A percentile compares a stretch with the other conserved stretches of the same genome.
Evolutionary conservation across 768 basidiomycete genomes (phyloP).

Genomic region (Tubosaeta sp.): DNA sequence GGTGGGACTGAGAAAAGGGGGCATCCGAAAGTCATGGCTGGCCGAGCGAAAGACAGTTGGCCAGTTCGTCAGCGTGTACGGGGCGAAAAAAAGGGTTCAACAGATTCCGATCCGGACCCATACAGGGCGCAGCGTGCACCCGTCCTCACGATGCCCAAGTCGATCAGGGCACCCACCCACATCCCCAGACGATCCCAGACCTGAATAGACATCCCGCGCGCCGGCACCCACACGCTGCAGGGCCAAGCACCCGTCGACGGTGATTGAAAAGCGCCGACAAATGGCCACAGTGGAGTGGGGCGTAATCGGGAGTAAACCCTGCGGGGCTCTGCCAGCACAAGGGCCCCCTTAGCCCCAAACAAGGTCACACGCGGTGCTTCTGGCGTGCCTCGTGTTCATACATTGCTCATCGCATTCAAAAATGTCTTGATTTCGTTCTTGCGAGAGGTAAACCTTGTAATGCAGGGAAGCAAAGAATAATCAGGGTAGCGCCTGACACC

Average conservation of each 20-base stretch:
- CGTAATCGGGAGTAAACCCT: neutral
- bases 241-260: neutral
- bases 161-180: neutral
- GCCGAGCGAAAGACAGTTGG: too few relatives aligned
- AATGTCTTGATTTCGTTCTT: neutral
- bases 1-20: too few relatives aligned
- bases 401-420: neutral
- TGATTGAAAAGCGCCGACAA: neutral
- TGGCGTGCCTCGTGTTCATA: slow-evolving; percentile 27
- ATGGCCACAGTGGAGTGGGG: neutral
- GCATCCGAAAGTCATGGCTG: too few relatives aligned
- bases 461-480: slow-evolving; percentile 11
- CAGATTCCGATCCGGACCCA: neutral
- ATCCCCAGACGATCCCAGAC: neutral
- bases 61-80: too few relatives aligned
- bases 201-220: neutral
- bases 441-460: slow-evolving; percentile 18
- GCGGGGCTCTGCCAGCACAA: neutral
- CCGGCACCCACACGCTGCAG: too few relatives aligned
- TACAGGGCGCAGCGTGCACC: too few relatives aligned
- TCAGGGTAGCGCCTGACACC: slow-evolving; percentile 10
- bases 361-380: slow-evolving; percentile 21
- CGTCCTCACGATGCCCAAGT: neutral
- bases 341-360: slow-evolving; percentile 22
- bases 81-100: neutral